Conservation (phyloP, 2,329 filamentous ascomycete genomes). For the Phaeosphaeria sp. region DNA sequence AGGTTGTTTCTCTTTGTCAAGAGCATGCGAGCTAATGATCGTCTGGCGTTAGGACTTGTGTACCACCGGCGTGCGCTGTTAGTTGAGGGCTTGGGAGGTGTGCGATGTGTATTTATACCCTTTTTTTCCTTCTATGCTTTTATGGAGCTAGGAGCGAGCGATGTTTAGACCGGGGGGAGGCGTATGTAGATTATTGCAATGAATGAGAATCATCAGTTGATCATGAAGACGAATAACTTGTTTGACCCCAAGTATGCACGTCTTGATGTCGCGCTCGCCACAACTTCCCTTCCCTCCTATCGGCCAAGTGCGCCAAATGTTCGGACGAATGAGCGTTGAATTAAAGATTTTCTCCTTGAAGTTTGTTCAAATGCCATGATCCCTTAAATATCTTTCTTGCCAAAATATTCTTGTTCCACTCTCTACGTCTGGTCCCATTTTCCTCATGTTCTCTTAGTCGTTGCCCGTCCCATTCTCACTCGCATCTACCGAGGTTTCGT, state of each 20-base stretch:
- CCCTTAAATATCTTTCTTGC: too few species aligned
- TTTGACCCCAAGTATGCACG: too few species aligned
- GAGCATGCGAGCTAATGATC: not conserved
- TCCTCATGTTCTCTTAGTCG: too few species aligned
- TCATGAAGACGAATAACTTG: not conserved
- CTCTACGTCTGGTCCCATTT: too few species aligned
- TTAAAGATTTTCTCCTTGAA: not conserved
- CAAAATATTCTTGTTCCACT: too few species aligned
- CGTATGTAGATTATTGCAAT: not conserved
- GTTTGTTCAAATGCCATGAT: too few species aligned
- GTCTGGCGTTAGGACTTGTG: not conserved
- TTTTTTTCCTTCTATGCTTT: not conserved
- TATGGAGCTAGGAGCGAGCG: not conserved
- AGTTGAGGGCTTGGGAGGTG: not conserved
- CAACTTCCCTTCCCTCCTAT: not conserved
- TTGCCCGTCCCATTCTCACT: too few species aligned
- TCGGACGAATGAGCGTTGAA: not conserved
- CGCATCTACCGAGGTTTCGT: not conserved
- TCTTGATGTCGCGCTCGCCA: not conserved
- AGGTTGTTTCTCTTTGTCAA: constrained; percentile 2
- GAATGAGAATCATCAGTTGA: not conserved
- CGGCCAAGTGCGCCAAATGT: not conserved
- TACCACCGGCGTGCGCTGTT: not conserved
- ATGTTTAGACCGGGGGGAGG: not conserved
- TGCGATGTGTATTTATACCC: not conserved